phyloP scores from a whole-genome alignment of 1,284 basidiomycete genomes.

The Anthracocystis walkeri region DNA sequence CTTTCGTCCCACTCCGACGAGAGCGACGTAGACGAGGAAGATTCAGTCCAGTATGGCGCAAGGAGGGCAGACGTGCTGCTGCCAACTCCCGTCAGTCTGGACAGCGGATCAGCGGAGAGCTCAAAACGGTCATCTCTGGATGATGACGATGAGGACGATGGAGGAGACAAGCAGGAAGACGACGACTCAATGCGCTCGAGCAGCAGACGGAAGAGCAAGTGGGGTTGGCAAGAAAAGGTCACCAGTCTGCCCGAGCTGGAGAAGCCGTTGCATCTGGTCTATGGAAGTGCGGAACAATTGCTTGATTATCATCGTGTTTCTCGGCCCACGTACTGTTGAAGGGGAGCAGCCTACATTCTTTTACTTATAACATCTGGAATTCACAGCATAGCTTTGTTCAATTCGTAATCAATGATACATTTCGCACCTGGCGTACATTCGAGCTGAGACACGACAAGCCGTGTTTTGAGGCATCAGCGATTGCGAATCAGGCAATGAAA shows the following conservation, averaged over 20 bases:
- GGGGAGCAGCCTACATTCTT: too few species aligned
- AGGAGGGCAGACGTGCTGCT: conserved; percentile 28
- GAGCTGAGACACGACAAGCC: neutral
- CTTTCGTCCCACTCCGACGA: neutral
- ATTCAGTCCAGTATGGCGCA: conserved; percentile 8
- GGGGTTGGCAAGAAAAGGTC: conserved; percentile 46
- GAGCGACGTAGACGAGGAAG: neutral
- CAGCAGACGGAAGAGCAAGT: neutral
- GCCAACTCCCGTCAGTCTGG: conserved; percentile 18
- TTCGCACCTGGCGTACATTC: conserved; percentile 1
- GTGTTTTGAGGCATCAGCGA: neutral
- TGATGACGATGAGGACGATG: conserved; percentile 4
- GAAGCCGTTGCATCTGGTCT: conserved; percentile 56
- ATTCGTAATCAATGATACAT: neutral
- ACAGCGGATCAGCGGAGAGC: conserved; percentile 10
- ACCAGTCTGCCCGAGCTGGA: conserved; percentile 51
- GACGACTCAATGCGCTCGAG: conserved; percentile 32
- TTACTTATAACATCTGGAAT: neutral
- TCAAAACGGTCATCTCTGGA: conserved; percentile 8
- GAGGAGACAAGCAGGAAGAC: conserved; percentile 7
- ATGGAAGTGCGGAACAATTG: conserved; percentile 58
- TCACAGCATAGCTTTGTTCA: neutral
- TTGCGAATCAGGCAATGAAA: conserved; percentile 72
- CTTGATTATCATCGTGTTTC: conserved; percentile 62
- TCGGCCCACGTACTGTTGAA: conserved; percentile 59